Evolutionary conservation across 2,329 filamentous ascomycete species (phyloP).

Genomic region (Zarea fungicola): DNA sequence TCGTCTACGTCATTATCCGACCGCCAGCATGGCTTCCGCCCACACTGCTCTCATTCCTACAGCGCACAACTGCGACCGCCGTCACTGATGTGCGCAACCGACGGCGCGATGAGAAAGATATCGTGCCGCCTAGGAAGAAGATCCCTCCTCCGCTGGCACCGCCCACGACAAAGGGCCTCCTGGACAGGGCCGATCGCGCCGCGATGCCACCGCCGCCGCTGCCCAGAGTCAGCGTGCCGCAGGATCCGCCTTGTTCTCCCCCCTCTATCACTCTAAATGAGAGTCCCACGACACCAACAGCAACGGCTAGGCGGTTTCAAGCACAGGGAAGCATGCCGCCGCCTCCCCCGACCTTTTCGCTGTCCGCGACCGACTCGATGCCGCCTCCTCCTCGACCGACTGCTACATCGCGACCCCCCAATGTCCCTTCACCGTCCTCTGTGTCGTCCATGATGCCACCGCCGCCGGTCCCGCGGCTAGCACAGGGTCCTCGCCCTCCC

Average conservation of each 20-base stretch:
- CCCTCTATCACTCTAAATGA: slow-evolving; percentile 17
- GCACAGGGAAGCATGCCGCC: slow-evolving; percentile 26
- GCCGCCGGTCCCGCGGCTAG: slow-evolving; percentile 14
- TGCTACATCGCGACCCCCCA: not conserved
- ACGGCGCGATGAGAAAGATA: not conserved
- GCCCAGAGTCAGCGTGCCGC: slow-evolving; percentile 24
- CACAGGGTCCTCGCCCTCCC: slow-evolving; percentile 26
- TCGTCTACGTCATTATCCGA: slow-evolving; percentile 52
- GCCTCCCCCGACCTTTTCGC: slow-evolving; percentile 41
- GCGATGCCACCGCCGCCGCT: slow-evolving; percentile 36
- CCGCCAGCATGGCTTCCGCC: slow-evolving; percentile 43
- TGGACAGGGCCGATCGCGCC: slow-evolving; percentile 23
- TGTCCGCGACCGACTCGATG: slow-evolving; percentile 29
- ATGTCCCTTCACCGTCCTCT: not conserved
- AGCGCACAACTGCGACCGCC: not conserved
- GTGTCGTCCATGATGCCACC: slow-evolving; percentile 12
- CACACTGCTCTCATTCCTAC: slow-evolving; percentile 14
- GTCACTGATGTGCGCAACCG: not conserved
- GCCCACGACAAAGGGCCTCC: slow-evolving; percentile 5
- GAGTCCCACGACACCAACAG: slow-evolving; percentile 17
- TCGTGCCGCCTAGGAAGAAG: not conserved
- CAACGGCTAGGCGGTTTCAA: slow-evolving; percentile 42
- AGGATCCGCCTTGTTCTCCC: too few relatives aligned
- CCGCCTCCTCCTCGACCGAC: slow-evolving; percentile 8
- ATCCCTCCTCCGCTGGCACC: slow-evolving; percentile 1